phyloP scores from a whole-genome alignment of 768 basidiomycete genomes.

The Sutorius australiensis region DNA sequence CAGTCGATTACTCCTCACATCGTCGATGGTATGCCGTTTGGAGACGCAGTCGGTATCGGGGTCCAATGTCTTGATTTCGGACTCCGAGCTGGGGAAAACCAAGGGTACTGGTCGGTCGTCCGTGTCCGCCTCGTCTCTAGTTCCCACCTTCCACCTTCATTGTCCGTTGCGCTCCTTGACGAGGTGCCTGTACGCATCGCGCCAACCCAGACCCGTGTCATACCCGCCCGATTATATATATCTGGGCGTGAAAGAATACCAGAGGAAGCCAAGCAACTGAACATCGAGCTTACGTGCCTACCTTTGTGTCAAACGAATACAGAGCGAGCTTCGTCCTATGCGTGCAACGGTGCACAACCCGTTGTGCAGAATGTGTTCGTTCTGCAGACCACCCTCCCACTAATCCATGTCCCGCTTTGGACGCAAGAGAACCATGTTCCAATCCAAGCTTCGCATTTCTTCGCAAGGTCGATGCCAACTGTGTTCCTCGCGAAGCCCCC shows the following conservation, averaged over 20 bases:
- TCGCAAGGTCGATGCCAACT: slow-evolving; percentile 50
- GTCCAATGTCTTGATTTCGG: slow-evolving; percentile 42
- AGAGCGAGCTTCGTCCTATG: background rate
- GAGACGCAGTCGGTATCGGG: slow-evolving; percentile 63
- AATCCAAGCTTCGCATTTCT: slow-evolving; percentile 60
- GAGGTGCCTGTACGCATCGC: slow-evolving; percentile 39
- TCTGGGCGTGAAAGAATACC: slow-evolving; percentile 29
- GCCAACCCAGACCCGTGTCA: slow-evolving; percentile 57
- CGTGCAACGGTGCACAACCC: too few species aligned
- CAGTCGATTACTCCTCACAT: slow-evolving; percentile 66
- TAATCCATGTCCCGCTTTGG: slow-evolving; percentile 47
- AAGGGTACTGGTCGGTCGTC: slow-evolving; percentile 55
- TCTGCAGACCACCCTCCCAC: slow-evolving; percentile 38
- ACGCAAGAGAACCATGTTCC: slow-evolving; percentile 30
- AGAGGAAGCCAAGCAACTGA: slow-evolving; percentile 32
- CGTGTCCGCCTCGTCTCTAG: slow-evolving; percentile 8
- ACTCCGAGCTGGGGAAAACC: background rate
- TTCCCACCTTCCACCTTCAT: slow-evolving; percentile 10
- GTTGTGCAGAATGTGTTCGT: slow-evolving; percentile 1
- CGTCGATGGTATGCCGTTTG: slow-evolving; percentile 72
- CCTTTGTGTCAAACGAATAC: background rate
- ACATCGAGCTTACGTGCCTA: slow-evolving; percentile 36
- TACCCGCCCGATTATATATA: slow-evolving; percentile 52
- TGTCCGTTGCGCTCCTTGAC: slow-evolving; percentile 18
- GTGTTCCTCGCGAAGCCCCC: slow-evolving; percentile 61